Conservation (phyloP, 768 basidiomycete species). For the Leucosporidium yakuticum region DNA sequence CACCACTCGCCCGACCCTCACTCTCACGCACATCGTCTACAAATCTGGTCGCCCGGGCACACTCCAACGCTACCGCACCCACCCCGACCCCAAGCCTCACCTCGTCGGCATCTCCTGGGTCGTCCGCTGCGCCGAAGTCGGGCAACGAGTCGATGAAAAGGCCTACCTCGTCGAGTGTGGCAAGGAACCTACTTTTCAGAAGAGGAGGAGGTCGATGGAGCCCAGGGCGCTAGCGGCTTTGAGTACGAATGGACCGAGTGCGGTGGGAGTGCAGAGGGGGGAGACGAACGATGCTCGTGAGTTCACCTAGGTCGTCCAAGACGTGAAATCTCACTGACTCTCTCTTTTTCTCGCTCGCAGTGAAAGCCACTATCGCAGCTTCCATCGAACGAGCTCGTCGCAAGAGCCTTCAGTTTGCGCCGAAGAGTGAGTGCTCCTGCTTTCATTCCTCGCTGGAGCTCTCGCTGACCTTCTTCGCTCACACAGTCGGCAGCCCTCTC, state of each 20-base stretch:
- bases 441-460: no score
- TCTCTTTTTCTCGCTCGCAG: neutral
- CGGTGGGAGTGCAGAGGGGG: neutral
- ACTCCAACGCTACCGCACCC: slow-evolving; percentile 49
- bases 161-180: slow-evolving; percentile 25
- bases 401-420: slow-evolving; percentile 22
- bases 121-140: slow-evolving; percentile 72
- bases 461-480: neutral
- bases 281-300: slow-evolving; percentile 15
- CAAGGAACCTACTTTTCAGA: slow-evolving; percentile 11
- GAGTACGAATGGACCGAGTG: neutral
- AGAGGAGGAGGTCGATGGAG: slow-evolving; percentile 22
- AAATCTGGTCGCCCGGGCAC: slow-evolving; percentile 77
- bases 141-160: slow-evolving; percentile 58
- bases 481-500: slow-evolving; percentile 25
- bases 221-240: slow-evolving; percentile 30
- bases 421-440: slow-evolving; percentile 2
- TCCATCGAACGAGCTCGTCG: slow-evolving; percentile 31
- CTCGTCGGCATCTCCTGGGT: slow-evolving; percentile 87
- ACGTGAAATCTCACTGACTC: neutral
- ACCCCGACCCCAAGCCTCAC: slow-evolving; percentile 62
- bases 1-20: slow-evolving; percentile 55
- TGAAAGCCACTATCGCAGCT: slow-evolving; percentile 30
- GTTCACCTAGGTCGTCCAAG: neutral
- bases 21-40: slow-evolving; percentile 71